Percentiles rank a stretch among this genome's conserved stretches.
Conservation (phyloP, 208 protist species). For the Tritrichomonas musculus region DNA sequence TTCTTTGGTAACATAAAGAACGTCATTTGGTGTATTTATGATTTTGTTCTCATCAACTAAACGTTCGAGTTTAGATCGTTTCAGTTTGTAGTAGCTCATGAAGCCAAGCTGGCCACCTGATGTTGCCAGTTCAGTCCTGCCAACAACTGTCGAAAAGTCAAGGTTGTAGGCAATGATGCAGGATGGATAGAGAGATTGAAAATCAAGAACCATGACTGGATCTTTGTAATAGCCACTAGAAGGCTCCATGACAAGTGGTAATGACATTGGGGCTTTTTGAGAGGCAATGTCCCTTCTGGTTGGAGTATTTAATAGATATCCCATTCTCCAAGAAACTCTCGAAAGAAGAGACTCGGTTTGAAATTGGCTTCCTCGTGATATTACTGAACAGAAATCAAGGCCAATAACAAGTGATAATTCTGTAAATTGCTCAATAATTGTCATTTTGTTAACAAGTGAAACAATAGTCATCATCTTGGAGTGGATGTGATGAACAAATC, state of each 20-base stretch:
- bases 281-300: background rate
- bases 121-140: background rate
- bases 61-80: background rate
- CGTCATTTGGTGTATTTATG: constrained; percentile 15
- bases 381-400: background rate
- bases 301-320: background rate
- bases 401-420: background rate
- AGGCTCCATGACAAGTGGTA: constrained; percentile 2
- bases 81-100: background rate
- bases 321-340: background rate
- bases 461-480: background rate
- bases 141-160: background rate
- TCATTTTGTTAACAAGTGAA: background rate
- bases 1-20: background rate
- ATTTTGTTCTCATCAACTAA: background rate
- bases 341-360: background rate
- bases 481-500: background rate
- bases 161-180: constrained; percentile 12
- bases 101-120: background rate
- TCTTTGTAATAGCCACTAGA: background rate
- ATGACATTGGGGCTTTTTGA: constrained; percentile 17
- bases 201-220: constrained; percentile 11
- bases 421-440: background rate
- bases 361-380: background rate
- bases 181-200: background rate